Evolutionary conservation across 352 stramenopile genomes (phyloP), one percentile per base, ranked within the genome.

Genomic region (Phytophthora foliorum): DNA sequence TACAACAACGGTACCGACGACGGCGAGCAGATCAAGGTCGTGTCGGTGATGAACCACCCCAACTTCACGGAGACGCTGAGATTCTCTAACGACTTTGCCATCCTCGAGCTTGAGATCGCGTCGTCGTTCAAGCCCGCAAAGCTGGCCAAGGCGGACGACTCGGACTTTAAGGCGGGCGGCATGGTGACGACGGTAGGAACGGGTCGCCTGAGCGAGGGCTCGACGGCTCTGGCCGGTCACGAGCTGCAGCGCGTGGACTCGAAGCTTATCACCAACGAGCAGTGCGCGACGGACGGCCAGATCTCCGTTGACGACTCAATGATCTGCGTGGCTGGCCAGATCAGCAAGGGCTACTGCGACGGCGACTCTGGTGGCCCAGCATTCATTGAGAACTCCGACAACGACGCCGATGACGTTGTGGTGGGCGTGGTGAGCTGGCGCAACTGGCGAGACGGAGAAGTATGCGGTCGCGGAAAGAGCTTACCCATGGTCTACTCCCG

Each of bases 381-480:
- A 11, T 83, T 80, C 24, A 60, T 79, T 13, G 67, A 82, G 52
- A 55, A 72, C 17, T 67, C 54, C 0, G 56, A 70, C 14, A 44
- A 63, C 27, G 71, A 74, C 55, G 57, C 39, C 25, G 59, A 67
- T 6, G 80, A 87, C n/a, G 56, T 76, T 2, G 59, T 88, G 9
- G 54, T 92, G 22, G 84, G 80, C 3, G 70, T 92, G n/a, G 81
- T 87, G 14, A 90, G 81, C 59, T 92, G 81, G 81, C 64, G 64
- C 36, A 74, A 77, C 24, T 66, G 57, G 69, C 57, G 64, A 46
- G 58, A 74, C 31, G 82, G 80, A 16, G 61, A 82, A 21, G 82
- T 78, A n/a, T 92, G 84, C 39, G 82, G 78, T 2, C 65, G 72
- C 13, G 69, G 69, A 41, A 71, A 64, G 19, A 76, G 75, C n/a